Evolutionary conservation across 257 asterid genomes (phyloP).

Genomic region (Forsythia suspensa): DNA sequence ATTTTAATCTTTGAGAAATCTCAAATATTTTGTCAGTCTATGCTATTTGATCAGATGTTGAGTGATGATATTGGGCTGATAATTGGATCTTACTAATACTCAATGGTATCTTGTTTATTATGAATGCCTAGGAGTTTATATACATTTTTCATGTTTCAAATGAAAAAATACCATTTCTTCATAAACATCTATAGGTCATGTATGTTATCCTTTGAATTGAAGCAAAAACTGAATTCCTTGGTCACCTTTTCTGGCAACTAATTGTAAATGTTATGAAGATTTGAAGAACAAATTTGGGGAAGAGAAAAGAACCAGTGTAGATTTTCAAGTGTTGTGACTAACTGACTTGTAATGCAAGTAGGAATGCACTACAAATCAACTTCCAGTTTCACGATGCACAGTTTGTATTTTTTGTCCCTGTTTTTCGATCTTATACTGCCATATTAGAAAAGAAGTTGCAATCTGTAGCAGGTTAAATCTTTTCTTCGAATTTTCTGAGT

Average conservation of each 20-base stretch:
- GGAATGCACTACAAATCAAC: neutral
- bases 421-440: neutral
- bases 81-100: neutral
- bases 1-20: neutral
- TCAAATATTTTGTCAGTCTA: neutral
- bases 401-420: neutral
- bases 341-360: neutral
- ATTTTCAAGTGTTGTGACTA: neutral
- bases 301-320: neutral
- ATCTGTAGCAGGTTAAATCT: no score
- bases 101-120: neutral
- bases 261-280: neutral
- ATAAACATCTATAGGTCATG: neutral
- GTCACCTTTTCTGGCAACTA: neutral
- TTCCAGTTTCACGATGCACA: neutral
- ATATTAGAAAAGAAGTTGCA: no score
- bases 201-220: neutral
- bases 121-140: neutral
- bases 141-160: neutral
- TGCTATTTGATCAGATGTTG: neutral
- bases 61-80: neutral
- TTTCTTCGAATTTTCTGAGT: conserved; percentile 23
- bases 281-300: neutral
- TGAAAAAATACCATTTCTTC: no score
- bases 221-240: no score